Base-by-base conservation (phyloP, 2,329 filamentous ascomycete genomes). In the Cryoendolithus antarcticus region DNA sequence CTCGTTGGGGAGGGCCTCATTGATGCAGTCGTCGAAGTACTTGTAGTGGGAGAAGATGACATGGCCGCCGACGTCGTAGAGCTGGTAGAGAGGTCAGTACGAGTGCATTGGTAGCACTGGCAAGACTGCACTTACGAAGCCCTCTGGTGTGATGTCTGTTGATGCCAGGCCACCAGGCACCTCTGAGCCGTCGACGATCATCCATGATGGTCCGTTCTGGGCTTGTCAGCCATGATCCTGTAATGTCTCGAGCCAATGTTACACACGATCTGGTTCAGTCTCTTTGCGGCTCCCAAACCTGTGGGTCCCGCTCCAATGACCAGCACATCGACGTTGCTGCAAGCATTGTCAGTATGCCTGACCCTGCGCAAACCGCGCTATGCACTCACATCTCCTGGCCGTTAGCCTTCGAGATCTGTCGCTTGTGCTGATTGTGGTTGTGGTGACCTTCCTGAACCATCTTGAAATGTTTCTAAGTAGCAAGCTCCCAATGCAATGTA, bases 1-100 rank as follows among this genome's bases (percentile, higher is more conserved):
- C 43, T 86, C 77, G 59, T 86, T 86, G 56, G 91, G 91, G 32
- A 98, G 80, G 38, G 91, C 91, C 74, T 98, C 91, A 63, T 96
- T 77, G 61, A 98, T 81, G 71, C 85, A 93, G 72, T 98, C 91
- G 69, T 98, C 91, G 64, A 98, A 98, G 78, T 98, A 98, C 72
- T 95, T 95, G 82, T 98, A 98, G 77, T 95, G 88, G 55, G 88
- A 95, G 76, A 95, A 95, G 70, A 95, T 95, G 67, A 95, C 88
- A 68, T 95, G 88, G 55, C 88, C 88, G 62, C 88, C 88, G 55
- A 98, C 91, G 68, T 98, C 91, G 75, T 95, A 98, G 56, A 98
- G 77, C 89, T 94, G 58, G 13, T 43, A 21, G 9, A 32, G 36
- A 30, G 27, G 29, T 10, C 31, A 44, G 44, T 43, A 43, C 41